Base-by-base conservation (phyloP, 2,329 filamentous ascomycete species). In the Xylaria sp. region DNA sequence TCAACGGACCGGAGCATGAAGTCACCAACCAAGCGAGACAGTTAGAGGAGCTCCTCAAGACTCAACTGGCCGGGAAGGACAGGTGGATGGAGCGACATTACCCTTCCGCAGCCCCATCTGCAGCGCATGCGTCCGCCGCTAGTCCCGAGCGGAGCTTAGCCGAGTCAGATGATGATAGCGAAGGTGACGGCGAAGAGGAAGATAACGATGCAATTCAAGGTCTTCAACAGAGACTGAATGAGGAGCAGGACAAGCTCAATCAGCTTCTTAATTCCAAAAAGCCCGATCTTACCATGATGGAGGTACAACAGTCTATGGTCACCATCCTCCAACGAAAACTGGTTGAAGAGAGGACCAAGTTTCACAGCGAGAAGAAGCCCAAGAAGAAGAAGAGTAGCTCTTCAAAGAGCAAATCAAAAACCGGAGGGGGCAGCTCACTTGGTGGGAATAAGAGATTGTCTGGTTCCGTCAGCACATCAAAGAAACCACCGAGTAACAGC, bases 381-480 rank as follows among this genome's bases (percentile, higher is more conserved):
- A 97, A 90, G 79, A 97, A 97, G 84, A 97, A 97, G 68, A 97
- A 87, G 69, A 97, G 84, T 41, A 97, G 93, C 15, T 36, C 13
- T 53, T 18, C 70, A 53, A 86, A 87, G 76, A 76, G 86, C 76
- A 93, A 92, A 78, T 80, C 87, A 43, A 83, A 82, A 74, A 81
- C 81, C 70, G 69, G 72, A 50, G 60, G 74, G 3, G 72, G 76
- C 41, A 73, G 77, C 50, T 75, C 76, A 28, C 73, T 76, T 41
- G 73, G 76, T 20, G 76, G 73, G 13, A 74, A 72, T 66, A 85
- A 84, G 74, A 88, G 87, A 76, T 75, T 69, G 41, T 66, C 80
- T 73, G 65, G 69, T 2, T 72, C 73, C 56, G 71, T 66, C 36
- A 56, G 57, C 39, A 53, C 64, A 53, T 63, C 56, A 8, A 72